A percentile compares a stretch with the other conserved stretches of the same genome.
These are phyloP conservation scores for Botrytis galanthina DNA, from an alignment of 2,329 filamentous ascomycete genomes.

Conservation along the genomic window DNA sequence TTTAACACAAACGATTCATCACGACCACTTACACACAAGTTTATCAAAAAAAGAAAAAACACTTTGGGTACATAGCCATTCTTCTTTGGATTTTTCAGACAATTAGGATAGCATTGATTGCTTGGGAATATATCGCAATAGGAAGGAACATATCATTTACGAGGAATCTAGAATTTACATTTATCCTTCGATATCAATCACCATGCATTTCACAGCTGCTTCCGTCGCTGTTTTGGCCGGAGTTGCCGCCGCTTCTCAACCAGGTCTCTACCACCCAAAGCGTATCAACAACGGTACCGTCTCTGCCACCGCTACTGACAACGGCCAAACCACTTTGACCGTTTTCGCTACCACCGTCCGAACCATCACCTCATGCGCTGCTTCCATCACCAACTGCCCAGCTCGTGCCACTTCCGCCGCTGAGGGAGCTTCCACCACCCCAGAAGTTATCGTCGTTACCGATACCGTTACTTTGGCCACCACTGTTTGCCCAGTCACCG, in stretches of 20 bases:
- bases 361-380: slow-evolving; percentile 43
- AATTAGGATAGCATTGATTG: slow-evolving; percentile 32
- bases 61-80: slow-evolving; percentile 11
- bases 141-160: slow-evolving; percentile 22
- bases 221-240: slow-evolving; percentile 39
- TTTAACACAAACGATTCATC: slow-evolving; percentile 18
- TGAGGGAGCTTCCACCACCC: slow-evolving; percentile 40
- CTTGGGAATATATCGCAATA: slow-evolving; percentile 25
- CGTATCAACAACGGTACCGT: slow-evolving; percentile 29
- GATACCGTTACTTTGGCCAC: slow-evolving; percentile 45
- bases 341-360: slow-evolving; percentile 40
- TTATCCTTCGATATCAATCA: slow-evolving; percentile 25
- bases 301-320: slow-evolving; percentile 19
- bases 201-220: slow-evolving; percentile 36
- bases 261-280: slow-evolving; percentile 35
- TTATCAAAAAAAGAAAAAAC: neutral
- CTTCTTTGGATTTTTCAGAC: slow-evolving; percentile 1
- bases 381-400: slow-evolving; percentile 45
- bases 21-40: neutral
- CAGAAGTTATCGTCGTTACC: slow-evolving; percentile 37
- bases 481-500: slow-evolving; percentile 50
- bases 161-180: slow-evolving; percentile 15
- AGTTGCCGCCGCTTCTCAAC: slow-evolving; percentile 32
- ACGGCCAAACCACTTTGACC: slow-evolving; percentile 42
- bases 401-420: slow-evolving; percentile 32